Base-by-base conservation (phyloP, 1,139 yeast genomes). In the Yamadazyma spencermartinsiae region DNA sequence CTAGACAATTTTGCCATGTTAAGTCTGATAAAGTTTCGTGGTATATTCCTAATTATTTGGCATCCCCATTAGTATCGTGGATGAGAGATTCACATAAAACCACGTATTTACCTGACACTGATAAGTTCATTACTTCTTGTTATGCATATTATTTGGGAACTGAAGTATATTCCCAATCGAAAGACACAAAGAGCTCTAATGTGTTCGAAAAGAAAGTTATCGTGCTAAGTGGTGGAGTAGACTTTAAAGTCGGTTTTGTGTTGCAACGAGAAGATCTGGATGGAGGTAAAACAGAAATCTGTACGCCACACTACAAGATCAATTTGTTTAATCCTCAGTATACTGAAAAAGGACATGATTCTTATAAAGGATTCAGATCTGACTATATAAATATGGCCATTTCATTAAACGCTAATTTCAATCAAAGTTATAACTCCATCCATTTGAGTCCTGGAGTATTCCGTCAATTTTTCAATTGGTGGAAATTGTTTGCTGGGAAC, bases 231-330 rank as follows among this genome's bases (percentile, higher is more conserved):
- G 89, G 89, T 13, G 83, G 85, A 3, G 76, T 82, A 12, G 62
- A 65, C 28, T 74, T 81, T 44, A 73, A 70, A 31, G 67, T 82
- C 13, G 86, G 87, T 1, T 72, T 83, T 44, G 62, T 74, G 11
- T 72, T 84, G 40, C 80, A 83, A 53, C 63, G 88, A 39, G 59
- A 67, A 44, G 35, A 25, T 26, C 34, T 39, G 2, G 40, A 50
- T 20, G 69, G 68, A 2, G 49, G 63, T 3, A 69, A 83, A 45
- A 73, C 86, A 0, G 66, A 70, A 18, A 65, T 76, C 1, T 79
- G 80, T 44, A 70, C 61, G 23, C 88, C 94, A 0, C 97, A 90
- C 58, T 84, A 82, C 57, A 79, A 82, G 3, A 72, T 89, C 7
- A 63, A 75, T 18, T 60, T 88, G 28, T 70, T 64, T 38, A 79